phyloP scores from a whole-genome alignment of 2,329 filamentous ascomycete genomes.

The Trichoderma citrinoviride region DNA sequence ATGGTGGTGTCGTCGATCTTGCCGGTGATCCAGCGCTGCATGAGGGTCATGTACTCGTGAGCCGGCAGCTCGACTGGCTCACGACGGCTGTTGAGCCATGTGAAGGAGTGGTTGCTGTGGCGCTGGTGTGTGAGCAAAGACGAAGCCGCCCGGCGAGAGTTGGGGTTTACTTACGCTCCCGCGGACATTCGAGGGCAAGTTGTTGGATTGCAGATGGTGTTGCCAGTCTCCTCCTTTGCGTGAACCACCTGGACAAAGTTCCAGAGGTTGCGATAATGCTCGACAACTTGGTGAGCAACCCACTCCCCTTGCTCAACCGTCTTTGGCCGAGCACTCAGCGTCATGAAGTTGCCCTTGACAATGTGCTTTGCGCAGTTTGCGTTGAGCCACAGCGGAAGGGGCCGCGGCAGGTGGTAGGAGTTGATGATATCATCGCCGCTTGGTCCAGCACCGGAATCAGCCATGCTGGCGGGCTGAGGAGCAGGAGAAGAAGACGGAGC shows the following conservation, averaged over 20 bases:
- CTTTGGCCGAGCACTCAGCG: conserved; percentile 85
- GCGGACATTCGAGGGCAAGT: conserved; percentile 92
- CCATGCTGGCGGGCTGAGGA: conserved; percentile 66
- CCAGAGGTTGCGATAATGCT: conserved; percentile 86
- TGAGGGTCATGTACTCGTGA: conserved; percentile 88
- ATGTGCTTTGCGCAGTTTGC: conserved; percentile 77
- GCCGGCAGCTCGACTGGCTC: conserved; percentile 91
- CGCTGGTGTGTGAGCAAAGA: neutral
- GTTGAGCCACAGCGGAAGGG: conserved; percentile 72
- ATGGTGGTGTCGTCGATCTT: conserved; percentile 88
- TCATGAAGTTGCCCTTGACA: conserved; percentile 97
- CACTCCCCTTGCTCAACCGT: conserved; percentile 93
- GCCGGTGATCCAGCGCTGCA: conserved; percentile 95
- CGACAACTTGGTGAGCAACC: conserved; percentile 93
- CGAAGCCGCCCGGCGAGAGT: neutral
- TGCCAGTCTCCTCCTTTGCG: conserved; percentile 75
- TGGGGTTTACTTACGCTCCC: conserved; percentile 69
- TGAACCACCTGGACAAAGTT: conserved; percentile 87
- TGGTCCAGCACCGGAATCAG: conserved; percentile 53
- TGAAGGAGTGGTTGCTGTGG: conserved; percentile 82
- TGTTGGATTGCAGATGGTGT: conserved; percentile 77
- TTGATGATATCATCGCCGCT: conserved; percentile 55
- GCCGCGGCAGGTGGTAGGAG: conserved; percentile 63
- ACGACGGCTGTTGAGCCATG: conserved; percentile 86
- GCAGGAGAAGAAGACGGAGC: conserved; percentile 63